phyloP scores from a whole-genome alignment of 2,329 filamentous ascomycete species.

The Seiridium cupressi region DNA sequence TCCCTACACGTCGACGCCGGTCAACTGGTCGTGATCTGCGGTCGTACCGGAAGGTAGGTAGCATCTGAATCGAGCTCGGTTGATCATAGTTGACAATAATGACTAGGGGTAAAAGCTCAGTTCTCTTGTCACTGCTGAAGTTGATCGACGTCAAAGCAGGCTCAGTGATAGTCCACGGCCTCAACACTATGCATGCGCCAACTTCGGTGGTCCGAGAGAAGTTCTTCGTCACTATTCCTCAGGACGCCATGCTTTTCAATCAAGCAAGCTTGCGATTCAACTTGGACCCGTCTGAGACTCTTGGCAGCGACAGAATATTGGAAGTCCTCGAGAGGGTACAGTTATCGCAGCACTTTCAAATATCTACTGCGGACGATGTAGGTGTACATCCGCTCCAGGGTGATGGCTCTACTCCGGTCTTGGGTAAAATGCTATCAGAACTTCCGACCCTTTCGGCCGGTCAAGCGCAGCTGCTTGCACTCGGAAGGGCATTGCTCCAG shows the following conservation, averaged over 20 bases:
- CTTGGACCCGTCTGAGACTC: constrained; percentile 19
- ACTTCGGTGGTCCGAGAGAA: constrained; percentile 20
- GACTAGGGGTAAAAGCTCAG: constrained; percentile 35
- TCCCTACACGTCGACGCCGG: constrained; percentile 33
- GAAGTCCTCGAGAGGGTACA: constrained; percentile 11
- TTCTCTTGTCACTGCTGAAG: constrained; percentile 17
- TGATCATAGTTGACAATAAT: not conserved
- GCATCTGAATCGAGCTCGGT: not conserved
- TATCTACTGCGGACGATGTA: too few relatives aligned
- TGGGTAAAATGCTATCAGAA: constrained; percentile 23
- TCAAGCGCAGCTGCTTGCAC: constrained; percentile 30
- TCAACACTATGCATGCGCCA: constrained; percentile 21
- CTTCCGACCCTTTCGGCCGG: constrained; percentile 29
- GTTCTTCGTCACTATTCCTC: constrained; percentile 29
- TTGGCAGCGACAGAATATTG: constrained; percentile 17
- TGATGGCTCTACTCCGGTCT: constrained; percentile 12
- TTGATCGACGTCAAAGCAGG: constrained; percentile 25
- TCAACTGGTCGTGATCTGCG: constrained; percentile 48
- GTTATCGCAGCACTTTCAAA: constrained; percentile 16
- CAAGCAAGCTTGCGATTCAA: constrained; percentile 28
- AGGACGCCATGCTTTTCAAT: constrained; percentile 24
- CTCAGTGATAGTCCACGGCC: constrained; percentile 24
- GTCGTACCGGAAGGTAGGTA: constrained; percentile 46
- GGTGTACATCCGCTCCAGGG: too few relatives aligned
- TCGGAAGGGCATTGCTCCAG: constrained; percentile 28